Base-by-base conservation (phyloP, 306 rosid species). In the Dryas octopetala region DNA sequence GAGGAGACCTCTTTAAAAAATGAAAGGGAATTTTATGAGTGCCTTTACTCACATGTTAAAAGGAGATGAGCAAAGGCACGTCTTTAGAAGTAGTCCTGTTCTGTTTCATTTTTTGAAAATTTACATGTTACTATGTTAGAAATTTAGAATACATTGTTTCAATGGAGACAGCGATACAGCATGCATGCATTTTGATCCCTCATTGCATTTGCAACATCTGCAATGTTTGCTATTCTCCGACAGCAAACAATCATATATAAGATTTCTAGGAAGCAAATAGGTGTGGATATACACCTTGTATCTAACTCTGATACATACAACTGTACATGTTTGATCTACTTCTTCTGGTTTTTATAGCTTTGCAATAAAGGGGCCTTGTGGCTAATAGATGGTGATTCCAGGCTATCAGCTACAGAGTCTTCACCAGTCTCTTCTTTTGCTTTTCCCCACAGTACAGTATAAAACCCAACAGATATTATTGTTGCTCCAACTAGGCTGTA, bases 381-480 rank as follows among this genome's bases (percentile, higher is more conserved):
- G 32, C 58, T 76, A 19, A 63, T 75, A 44, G 68, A 72, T 52
- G 78, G 75, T 68, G 91, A 81, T 75, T 79, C 94, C 71, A 62
- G 75, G 77, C 67, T 67, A 32, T 64, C 76, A 65, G 19, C 74
- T 73, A 43, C 82, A 7, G 54, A 17, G 47, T 83, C 86, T 45
- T 81, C 79, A 19, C 51, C 88, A 38, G 46, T 66, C 68, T 80
- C 91, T 77, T 93, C 98, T 68, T 79, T 84, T 69, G 86, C 73
- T 82, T 94, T 91, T 46, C 96, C 98, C 98, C 97, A 94, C 87
- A 94, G 83, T n/a, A 94, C 97, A 12, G 90, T 81, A 47, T 94
- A 94, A 85, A 94, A 88, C 23, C 97, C 97, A 28, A 91, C 63
- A 0, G 98, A 87, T 84, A 90, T 88, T 72, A 87, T 74, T 53